Base-by-base conservation (phyloP, 2,329 filamentous ascomycete genomes). In the Colletotrichum chrysophilum region DNA sequence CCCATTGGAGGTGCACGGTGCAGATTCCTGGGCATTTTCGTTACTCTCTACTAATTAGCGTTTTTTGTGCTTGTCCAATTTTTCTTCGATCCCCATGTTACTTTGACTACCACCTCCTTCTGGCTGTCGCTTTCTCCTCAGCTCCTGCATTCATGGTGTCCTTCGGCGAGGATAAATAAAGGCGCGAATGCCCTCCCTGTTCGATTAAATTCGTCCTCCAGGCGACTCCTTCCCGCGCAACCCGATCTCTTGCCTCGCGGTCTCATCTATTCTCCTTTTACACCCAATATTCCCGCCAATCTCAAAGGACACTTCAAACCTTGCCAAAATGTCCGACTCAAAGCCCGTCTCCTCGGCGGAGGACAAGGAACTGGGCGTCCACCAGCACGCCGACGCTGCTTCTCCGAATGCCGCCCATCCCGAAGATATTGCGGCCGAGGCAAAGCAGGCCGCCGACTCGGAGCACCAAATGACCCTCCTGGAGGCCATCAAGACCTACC, bases 381-480 rank as follows among this genome's bases (percentile, higher is more conserved):
- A 80, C 10, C 81, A 82, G 70, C 78, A 82, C n/a, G 79, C 78
- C 69, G 69, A 64, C 16, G 18, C 58, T 13, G 32, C 36, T 28
- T 32, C 66, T 21, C 10, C 64, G 3, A 21, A 66, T 14, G 24
- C 48, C 9, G 58, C 36, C 10, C 77, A 79, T 8, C 65, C 79
- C 5, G 78, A 80, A 34, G 67, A 78, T 21, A 79, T 84, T 56
- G 79, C 82, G 8, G 80, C 81, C 18, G 86, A 87, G 36, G 87
- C 86, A 26, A 85, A 84, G 77, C 79, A 85, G 14, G 87, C 86
- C 4, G 81, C 86, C 21, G 81, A 84, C 6, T 80, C 82, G 5
- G 87, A 88, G 78, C 86, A 85, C 62, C 66, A 82, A 14, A 87
- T 88, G 86, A 83, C 81, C 5, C 81, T 88, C 7, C 77, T 82